These are phyloP conservation scores for Leccinum rimulosum DNA, from an alignment of 768 basidiomycete species.

Conservation along the genomic window DNA sequence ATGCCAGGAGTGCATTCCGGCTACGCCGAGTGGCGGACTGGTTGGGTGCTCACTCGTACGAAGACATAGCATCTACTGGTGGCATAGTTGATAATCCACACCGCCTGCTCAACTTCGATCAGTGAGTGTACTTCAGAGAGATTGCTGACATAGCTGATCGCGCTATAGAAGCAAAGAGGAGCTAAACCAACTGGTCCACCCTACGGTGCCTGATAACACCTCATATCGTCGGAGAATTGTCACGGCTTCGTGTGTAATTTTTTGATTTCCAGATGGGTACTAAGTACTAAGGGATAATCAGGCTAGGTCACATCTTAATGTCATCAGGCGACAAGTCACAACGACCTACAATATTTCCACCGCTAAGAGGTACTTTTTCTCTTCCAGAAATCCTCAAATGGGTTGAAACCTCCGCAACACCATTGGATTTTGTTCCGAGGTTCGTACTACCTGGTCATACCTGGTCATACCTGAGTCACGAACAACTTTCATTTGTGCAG, in stretches of 20 bases:
- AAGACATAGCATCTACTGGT: conserved; percentile 36
- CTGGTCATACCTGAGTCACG: background rate
- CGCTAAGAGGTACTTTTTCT: conserved; percentile 41
- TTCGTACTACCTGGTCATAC: conserved; percentile 23
- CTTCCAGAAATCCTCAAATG: conserved; percentile 46
- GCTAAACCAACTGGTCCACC: conserved; percentile 14
- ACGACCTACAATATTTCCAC: conserved; percentile 43
- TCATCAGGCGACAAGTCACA: conserved; percentile 34
- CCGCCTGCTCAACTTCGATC: conserved; percentile 32
- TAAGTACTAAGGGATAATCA: conserved; percentile 24
- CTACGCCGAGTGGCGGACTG: conserved; percentile 63
- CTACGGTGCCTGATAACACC: background rate
- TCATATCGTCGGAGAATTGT: conserved; percentile 22
- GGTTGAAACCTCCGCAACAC: conserved; percentile 35
- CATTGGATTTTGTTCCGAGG: conserved; percentile 53
- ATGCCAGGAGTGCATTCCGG: conserved; percentile 48
- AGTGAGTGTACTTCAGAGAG: conserved; percentile 30
- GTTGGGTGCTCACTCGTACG: conserved; percentile 39
- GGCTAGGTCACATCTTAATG: conserved; percentile 62
- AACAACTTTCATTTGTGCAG: conserved; percentile 26
- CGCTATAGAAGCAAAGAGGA: conserved; percentile 16
- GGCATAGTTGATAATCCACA: conserved; percentile 38
- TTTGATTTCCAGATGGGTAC: background rate
- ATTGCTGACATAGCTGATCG: conserved; percentile 7
- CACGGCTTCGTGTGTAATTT: conserved; percentile 39